Conservation (phyloP, 257 asterid genomes). For the Salvia miltiorrhiza region DNA sequence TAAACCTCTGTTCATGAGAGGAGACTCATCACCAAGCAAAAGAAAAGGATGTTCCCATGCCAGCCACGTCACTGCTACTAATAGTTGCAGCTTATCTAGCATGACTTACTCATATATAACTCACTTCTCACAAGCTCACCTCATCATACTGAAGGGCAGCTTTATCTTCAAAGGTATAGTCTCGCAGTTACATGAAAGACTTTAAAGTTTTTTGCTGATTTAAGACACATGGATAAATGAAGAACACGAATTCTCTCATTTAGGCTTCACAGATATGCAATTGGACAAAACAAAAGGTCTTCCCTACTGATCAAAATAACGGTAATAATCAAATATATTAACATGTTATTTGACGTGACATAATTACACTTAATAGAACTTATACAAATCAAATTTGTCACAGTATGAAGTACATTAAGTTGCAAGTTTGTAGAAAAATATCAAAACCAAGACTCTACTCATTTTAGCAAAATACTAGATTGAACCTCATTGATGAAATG, state of each 20-base stretch:
- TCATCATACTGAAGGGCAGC: background rate
- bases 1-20: background rate
- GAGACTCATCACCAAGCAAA: background rate
- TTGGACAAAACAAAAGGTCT: too few species aligned
- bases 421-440: background rate
- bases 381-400: background rate
- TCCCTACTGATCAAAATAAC: too few species aligned
- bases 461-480: background rate
- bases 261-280: too few species aligned
- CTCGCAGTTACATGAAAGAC: background rate
- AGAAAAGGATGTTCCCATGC: background rate
- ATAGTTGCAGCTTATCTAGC: background rate
- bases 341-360: too few species aligned
- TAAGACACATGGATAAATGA: too few species aligned
- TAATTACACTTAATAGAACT: background rate
- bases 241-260: too few species aligned
- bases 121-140: background rate
- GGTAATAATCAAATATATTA: too few species aligned
- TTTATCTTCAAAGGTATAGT: background rate
- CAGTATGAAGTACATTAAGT: background rate
- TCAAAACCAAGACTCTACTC: background rate
- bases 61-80: slow-evolving; percentile 4
- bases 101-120: background rate
- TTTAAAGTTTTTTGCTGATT: background rate
- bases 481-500: background rate